Percentiles rank a stretch among this genome's conserved stretches.
Conservation (phyloP, 768 basidiomycete species). For the Suillus alpinus region DNA sequence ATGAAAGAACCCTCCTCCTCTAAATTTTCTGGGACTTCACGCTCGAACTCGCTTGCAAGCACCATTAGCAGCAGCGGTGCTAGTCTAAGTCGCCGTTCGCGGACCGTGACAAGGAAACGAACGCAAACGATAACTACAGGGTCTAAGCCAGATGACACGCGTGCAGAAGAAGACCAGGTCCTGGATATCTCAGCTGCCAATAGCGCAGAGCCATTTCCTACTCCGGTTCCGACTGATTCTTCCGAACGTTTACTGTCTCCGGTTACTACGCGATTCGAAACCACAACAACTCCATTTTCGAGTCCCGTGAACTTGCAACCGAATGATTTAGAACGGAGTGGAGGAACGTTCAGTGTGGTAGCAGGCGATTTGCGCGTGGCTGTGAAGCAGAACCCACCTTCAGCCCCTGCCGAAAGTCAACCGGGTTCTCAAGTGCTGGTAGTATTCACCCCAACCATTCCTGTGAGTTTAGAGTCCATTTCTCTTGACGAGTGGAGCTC, state of each 20-base stretch:
- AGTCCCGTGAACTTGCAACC: constrained; percentile 10
- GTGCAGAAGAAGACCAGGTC: constrained; percentile 17
- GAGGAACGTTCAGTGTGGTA: constrained; percentile 20
- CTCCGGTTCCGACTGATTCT: constrained; percentile 6
- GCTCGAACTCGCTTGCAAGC: constrained; percentile 33
- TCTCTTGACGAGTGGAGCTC: neutral
- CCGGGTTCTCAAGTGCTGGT: neutral
- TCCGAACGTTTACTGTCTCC: constrained; percentile 10
- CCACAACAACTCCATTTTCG: constrained; percentile 11
- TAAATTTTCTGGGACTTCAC: constrained; percentile 28
- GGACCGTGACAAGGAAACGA: constrained; percentile 46
- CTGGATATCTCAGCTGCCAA: constrained; percentile 29
- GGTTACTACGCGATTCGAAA: constrained; percentile 14
- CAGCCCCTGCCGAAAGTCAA: constrained; percentile 10
- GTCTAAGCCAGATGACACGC: constrained; percentile 21
- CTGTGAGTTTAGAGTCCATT: neutral
- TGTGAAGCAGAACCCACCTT: constrained; percentile 9
- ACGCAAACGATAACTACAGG: constrained; percentile 47
- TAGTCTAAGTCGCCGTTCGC: constrained; percentile 49
- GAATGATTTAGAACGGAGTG: constrained; percentile 23
- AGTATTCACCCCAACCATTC: neutral
- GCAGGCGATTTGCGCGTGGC: constrained; percentile 11
- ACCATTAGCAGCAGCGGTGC: constrained; percentile 47
- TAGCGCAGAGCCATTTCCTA: constrained; percentile 8
- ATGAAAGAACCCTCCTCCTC: constrained; percentile 31